Percentiles rank a stretch among this genome's conserved stretches.
Evolutionary conservation across 2,329 filamentous ascomycete species (phyloP).

Genomic region (Metarhizium brunneum): DNA sequence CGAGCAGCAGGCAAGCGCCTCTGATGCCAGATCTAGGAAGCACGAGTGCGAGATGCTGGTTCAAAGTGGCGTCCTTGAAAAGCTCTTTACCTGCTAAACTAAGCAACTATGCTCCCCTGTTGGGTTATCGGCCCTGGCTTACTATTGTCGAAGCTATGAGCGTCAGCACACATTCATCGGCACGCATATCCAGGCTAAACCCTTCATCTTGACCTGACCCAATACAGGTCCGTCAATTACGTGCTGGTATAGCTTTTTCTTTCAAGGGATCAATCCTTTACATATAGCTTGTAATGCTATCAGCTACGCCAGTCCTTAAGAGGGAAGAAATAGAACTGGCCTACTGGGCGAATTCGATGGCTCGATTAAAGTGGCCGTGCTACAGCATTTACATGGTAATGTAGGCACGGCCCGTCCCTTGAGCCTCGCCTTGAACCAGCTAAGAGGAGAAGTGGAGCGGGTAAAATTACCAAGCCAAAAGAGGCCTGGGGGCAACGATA

Average conservation of each 20-base stretch:
- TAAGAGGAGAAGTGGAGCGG: too few species aligned
- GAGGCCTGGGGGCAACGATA: too few species aligned
- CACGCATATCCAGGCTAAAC: neutral
- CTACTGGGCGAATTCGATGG: neutral
- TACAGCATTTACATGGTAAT: too few species aligned
- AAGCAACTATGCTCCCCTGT: neutral
- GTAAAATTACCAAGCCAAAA: too few species aligned
- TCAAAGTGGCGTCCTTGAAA: conserved; percentile 1
- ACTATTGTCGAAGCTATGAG: neutral
- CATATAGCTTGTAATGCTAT: neutral
- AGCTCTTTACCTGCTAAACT: neutral
- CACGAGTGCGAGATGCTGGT: conserved; percentile 2
- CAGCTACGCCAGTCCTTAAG: neutral
- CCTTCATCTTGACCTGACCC: neutral
- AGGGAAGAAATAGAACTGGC: neutral
- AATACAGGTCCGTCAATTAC: neutral
- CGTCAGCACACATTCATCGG: neutral
- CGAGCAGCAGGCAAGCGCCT: neutral
- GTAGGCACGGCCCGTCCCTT: too few species aligned
- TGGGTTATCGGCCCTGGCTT: neutral
- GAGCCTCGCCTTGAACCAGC: too few species aligned
- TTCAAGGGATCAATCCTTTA: neutral
- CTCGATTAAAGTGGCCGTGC: neutral
- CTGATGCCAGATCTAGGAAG: neutral
- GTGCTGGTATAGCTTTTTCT: neutral